phyloP scores from a whole-genome alignment of 139 green algal genomes.

The Auxenochlorella pyrenoidosa region DNA sequence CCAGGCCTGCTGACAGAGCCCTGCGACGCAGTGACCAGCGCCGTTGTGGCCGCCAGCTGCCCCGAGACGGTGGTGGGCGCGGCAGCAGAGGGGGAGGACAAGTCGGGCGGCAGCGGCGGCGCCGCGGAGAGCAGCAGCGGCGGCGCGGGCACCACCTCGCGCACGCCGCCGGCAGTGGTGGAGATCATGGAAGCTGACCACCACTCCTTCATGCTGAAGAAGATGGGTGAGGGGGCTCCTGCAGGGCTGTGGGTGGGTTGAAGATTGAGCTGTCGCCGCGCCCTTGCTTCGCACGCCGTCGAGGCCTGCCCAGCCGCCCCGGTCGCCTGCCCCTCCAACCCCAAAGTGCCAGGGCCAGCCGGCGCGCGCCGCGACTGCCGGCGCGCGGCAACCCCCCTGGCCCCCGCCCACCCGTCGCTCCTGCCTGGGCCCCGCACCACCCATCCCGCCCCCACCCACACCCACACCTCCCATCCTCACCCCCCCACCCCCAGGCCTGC shows the following conservation, averaged over 20 bases:
- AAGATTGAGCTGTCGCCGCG: neutral
- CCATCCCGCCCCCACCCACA: neutral
- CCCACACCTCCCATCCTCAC: neutral
- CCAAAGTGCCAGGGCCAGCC: too few species aligned
- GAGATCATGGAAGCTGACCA: slow-evolving; percentile 46
- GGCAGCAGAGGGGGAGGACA: neutral
- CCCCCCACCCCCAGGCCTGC: slow-evolving; percentile 28
- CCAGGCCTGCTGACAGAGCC: slow-evolving; percentile 4
- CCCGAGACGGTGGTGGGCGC: neutral
- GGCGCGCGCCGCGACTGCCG: too few species aligned
- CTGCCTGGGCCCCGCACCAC: neutral
- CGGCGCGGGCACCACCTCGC: neutral
- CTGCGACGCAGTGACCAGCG: slow-evolving; percentile 12
- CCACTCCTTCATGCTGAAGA: slow-evolving; percentile 45
- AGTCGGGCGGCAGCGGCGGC: neutral
- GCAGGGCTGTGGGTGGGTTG: neutral
- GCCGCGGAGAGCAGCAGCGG: neutral
- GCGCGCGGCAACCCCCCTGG: too few species aligned
- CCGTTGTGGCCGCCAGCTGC: slow-evolving; percentile 1
- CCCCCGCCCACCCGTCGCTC: too few species aligned
- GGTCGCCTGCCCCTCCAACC: too few species aligned
- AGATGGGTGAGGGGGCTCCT: slow-evolving; percentile 40
- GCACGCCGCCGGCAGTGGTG: slow-evolving; percentile 36
- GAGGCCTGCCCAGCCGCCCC: too few species aligned
- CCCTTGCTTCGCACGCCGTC: too few species aligned